Percentiles rank a stretch among this genome's conserved stretches.
Evolutionary conservation across 2,329 filamentous ascomycete species (phyloP).

Genomic region (Pseudopithomyces chartarum): DNA sequence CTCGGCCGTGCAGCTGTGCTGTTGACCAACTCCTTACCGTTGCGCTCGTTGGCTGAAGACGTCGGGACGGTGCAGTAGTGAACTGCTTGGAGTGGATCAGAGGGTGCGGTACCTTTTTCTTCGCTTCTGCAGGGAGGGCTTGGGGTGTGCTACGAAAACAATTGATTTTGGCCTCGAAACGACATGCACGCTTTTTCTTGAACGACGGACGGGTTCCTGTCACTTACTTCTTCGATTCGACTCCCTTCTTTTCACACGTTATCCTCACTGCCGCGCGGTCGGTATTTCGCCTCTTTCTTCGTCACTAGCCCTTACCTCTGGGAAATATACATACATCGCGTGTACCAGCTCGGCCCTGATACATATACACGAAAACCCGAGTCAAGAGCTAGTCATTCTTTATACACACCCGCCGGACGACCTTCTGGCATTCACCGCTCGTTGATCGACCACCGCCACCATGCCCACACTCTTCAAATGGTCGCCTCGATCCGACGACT

Average conservation of each 20-base stretch:
- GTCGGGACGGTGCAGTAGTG: slow-evolving; percentile 10
- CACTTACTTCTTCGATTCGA: slow-evolving; percentile 25
- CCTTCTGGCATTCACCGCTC: background rate
- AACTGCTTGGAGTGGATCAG: slow-evolving; percentile 5
- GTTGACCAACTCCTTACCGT: slow-evolving; percentile 32
- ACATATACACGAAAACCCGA: slow-evolving; percentile 31
- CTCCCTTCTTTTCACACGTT: slow-evolving; percentile 14
- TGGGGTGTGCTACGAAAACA: background rate
- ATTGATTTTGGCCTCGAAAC: slow-evolving; percentile 3
- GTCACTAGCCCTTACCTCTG: slow-evolving; percentile 25
- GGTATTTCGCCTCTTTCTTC: slow-evolving; percentile 21
- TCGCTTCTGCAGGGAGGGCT: background rate
- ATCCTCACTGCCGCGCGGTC: slow-evolving; percentile 27
- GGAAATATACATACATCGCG: slow-evolving; percentile 26
- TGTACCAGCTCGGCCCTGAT: slow-evolving; percentile 21
- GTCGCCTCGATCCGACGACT: slow-evolving; percentile 38
- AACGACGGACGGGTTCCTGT: slow-evolving; percentile 41
- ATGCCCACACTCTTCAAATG: slow-evolving; percentile 37
- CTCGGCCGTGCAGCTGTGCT: slow-evolving; percentile 36
- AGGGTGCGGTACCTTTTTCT: slow-evolving; percentile 5
- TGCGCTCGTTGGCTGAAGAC: slow-evolving; percentile 37
- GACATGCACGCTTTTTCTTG: slow-evolving; percentile 35
- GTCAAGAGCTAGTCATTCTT: slow-evolving; percentile 19
- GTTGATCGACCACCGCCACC: slow-evolving; percentile 12
- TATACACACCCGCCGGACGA: slow-evolving; percentile 11